A percentile compares a stretch with the other conserved stretches of the same genome.
These are phyloP conservation scores for Aureobasidium sp. DNA, from an alignment of 2,329 filamentous ascomycete genomes.

Conservation along the genomic window DNA sequence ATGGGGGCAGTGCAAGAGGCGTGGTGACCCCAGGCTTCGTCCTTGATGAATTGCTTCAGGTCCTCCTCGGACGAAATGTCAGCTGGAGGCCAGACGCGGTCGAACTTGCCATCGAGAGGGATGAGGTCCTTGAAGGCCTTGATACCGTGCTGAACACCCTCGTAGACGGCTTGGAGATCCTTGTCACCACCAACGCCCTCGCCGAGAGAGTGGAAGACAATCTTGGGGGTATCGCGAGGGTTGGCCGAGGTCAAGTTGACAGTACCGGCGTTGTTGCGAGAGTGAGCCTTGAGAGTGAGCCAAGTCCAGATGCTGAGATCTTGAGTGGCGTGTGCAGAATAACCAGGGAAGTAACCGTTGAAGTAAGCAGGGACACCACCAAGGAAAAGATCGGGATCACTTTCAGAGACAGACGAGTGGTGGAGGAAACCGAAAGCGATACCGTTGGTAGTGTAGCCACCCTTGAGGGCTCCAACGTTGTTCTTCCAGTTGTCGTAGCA, in stretches of 20 bases:
- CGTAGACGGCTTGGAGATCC: constrained; percentile 47
- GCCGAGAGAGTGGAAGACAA: constrained; percentile 55
- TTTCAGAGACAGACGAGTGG: constrained; percentile 33
- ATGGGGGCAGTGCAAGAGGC: constrained; percentile 51
- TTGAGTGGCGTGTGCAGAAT: constrained; percentile 39
- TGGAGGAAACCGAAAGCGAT: constrained; percentile 45
- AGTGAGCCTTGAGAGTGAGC: constrained; percentile 55
- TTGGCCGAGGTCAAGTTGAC: constrained; percentile 56
- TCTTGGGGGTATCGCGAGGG: constrained; percentile 56
- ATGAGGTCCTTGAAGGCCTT: constrained; percentile 29
- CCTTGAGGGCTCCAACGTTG: constrained; percentile 30
- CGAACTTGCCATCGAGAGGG: constrained; percentile 39
- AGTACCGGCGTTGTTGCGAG: constrained; percentile 54
- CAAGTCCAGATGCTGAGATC: constrained; percentile 42
- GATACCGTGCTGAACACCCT: constrained; percentile 49
- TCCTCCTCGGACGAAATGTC: constrained; percentile 38
- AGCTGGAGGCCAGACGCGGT: constrained; percentile 37
- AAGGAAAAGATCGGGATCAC: constrained; percentile 49
- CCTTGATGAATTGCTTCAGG: constrained; percentile 43
- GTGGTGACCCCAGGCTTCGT: constrained; percentile 53
- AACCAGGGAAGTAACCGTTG: constrained; percentile 51
- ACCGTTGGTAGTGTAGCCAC: constrained; percentile 45
- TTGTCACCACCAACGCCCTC: constrained; percentile 36
- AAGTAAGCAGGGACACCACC: constrained; percentile 50
- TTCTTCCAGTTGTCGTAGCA: constrained; percentile 41